Base-by-base conservation (phyloP, 2,329 filamentous ascomycete genomes). In the Lecanicillium sp. region DNA sequence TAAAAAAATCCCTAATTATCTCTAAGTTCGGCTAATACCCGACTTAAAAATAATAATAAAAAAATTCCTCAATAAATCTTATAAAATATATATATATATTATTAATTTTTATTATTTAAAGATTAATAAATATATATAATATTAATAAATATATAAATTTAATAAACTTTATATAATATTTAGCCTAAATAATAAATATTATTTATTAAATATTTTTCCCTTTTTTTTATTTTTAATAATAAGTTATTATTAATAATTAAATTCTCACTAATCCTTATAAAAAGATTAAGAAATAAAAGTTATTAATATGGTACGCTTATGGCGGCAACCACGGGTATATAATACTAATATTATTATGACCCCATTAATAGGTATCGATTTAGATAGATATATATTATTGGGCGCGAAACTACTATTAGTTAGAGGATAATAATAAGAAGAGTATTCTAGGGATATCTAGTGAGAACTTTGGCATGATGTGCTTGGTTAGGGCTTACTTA, bases 161-260 rank as follows among this genome's bases (percentile, higher is more conserved):
- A 29, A 14, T 29, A 29, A 8, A 29, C 27, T 29, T 29, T 29
- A n/a, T 6, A 2, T 17, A 38, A 15, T 19, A 36, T 21, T 29
- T 51, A 9, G 8, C 23, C 27, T 6, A 44, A 19, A 51, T 53
- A 26, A 33, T 45, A 20, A 24, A 32, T 19, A 14, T 27, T 33
- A 43, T 27, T 43, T 7, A 10, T 43, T 35, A 43, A 43, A 43
- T 43, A 0, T 9, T 4, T 44, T 35, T 35, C 29, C 41, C 6
- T n/a, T 35, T 35, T 15, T 14, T 35, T 44, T 35, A 3, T 32
- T 35, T 35, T 33, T 4, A 8, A 29, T 8, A 8, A 29, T 8
- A 8, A 29, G 7, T 8, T 29, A 29, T 14, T 15, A 37, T 15
- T 19, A 15, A 37, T 27, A 14, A 4, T 14, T 24, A 36, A n/a